Percentiles rank a stretch among this genome's conserved stretches.
Conservation (phyloP, 345 rosid species). For the Mercurialis annua region DNA sequence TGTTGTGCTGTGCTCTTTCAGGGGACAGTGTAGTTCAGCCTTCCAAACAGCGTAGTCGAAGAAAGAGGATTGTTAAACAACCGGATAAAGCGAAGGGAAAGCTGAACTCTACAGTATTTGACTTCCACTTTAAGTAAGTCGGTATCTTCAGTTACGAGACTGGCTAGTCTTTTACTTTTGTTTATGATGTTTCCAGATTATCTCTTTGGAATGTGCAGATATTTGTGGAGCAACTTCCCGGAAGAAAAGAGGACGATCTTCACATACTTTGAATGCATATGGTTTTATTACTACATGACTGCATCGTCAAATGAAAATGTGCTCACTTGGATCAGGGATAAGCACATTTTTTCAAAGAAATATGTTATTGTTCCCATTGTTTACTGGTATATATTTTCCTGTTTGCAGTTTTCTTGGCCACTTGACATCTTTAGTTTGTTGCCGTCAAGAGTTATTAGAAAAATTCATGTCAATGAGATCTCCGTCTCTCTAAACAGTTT, state of each 20-base stretch:
- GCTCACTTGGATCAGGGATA: constrained; percentile 48
- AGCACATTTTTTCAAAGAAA: constrained; percentile 50
- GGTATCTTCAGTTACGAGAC: neutral
- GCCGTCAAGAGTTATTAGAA: too few relatives aligned
- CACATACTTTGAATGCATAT: constrained; percentile 46
- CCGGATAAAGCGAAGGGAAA: constrained; percentile 1
- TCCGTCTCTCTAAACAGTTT: too few relatives aligned
- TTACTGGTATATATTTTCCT: constrained; percentile 39
- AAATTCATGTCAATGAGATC: too few relatives aligned
- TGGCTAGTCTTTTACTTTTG: neutral
- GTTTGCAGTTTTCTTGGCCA: neutral
- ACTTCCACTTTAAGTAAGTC: constrained; percentile 44
- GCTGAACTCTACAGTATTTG: constrained; percentile 20
- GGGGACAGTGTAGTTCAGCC: constrained; percentile 18
- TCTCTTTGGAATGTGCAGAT: constrained; percentile 32
- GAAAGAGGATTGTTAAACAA: constrained; percentile 24
- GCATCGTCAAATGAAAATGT: constrained; percentile 30
- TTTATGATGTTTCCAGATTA: neutral
- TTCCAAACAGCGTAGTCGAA: constrained; percentile 31
- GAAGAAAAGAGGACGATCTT: constrained; percentile 42
- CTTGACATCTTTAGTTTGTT: neutral
- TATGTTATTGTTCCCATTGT: constrained; percentile 70
- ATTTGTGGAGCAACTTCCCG: constrained; percentile 46
- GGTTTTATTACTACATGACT: constrained; percentile 49
- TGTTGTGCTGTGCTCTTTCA: constrained; percentile 17